Evolutionary conservation across 305 asterid species (phyloP), one percentile per base, ranked within the genome.

Genomic region (Petunia hybrid): DNA sequence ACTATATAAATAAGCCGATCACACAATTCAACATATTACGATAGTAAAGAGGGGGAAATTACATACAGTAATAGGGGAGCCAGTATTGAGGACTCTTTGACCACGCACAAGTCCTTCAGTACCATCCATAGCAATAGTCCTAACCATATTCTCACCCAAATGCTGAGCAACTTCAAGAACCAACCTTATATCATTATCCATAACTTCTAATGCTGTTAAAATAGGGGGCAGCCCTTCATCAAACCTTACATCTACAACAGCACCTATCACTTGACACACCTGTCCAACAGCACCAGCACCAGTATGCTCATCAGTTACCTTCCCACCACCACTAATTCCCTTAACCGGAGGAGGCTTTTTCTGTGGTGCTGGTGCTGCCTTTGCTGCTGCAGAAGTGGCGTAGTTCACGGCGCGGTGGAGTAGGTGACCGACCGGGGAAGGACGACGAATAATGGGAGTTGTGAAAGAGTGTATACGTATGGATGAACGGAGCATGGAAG

Each of bases 91-190:
- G 79, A 95, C 99, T 74, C 88, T 84, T 86, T 93, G 99, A n/a
- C 99, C 99, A 55, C 99, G 86, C 64, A 95, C 97, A 80, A 95
- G 94, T 4, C 99, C 99, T 82, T 95, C 99, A 39, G 99, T 92
- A 40, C 99, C 99, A 88, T 95, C 99, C 99, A 95, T 95, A 73
- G 99, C 99, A 84, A 95, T 95, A 75, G 85, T 82, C 86, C 93
- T 85, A 77, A 91, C 95, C 80, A 88, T 88, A 82, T 76, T 89
- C 82, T 89, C 96, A 14, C 96, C 96, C 92, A 90, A 81, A 82
- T 90, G 96, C 85, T 89, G 92, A 7, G 95, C 92, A 77, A 91
- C 95, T 85, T 91, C 95, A 46, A 91, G 82, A 2, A 91, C 95
- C 80, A 91, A 85, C 83, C 93, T 86, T 82, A 90, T 85, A 83